These are phyloP conservation scores for Lathyrus oleraceus DNA, from an alignment of 306 rosid genomes.

Conservation along the genomic window DNA sequence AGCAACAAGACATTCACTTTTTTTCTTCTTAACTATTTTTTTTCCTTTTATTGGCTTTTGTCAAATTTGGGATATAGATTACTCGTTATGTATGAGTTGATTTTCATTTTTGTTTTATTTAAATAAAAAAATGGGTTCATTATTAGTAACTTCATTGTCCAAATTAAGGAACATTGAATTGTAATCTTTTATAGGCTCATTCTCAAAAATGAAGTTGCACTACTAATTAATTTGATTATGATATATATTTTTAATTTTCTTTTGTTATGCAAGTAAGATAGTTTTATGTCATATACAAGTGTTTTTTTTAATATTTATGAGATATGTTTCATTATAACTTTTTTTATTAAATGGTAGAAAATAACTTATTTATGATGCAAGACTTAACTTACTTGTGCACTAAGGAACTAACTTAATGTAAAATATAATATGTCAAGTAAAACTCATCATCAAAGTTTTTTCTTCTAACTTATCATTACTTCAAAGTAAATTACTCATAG, in stretches of 20 bases:
- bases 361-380: too few species aligned
- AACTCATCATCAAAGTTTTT: not conserved
- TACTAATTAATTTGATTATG: not conserved
- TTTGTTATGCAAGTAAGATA: too few species aligned
- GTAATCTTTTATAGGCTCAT: not conserved
- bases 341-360: too few species aligned
- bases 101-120: not conserved
- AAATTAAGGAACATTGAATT: not conserved
- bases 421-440: not conserved
- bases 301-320: too few species aligned
- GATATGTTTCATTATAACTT: too few species aligned
- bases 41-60: slow-evolving; percentile 15
- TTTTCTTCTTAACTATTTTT: slow-evolving; percentile 12
- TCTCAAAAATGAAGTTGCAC: not conserved
- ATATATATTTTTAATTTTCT: not conserved
- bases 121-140: not conserved
- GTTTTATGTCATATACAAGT: too few species aligned
- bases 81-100: not conserved
- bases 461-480: not conserved
- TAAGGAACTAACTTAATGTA: not conserved
- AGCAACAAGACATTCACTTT: slow-evolving; percentile 22
- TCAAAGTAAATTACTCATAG: slow-evolving; percentile 9
- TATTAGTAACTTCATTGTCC: not conserved
- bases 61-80: slow-evolving; percentile 12
- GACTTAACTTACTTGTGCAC: too few species aligned